Evolutionary conservation across 2,329 filamentous ascomycete species (phyloP), one percentile per base, ranked within the genome.

Genomic region (Davidsoniella eucalypti): DNA sequence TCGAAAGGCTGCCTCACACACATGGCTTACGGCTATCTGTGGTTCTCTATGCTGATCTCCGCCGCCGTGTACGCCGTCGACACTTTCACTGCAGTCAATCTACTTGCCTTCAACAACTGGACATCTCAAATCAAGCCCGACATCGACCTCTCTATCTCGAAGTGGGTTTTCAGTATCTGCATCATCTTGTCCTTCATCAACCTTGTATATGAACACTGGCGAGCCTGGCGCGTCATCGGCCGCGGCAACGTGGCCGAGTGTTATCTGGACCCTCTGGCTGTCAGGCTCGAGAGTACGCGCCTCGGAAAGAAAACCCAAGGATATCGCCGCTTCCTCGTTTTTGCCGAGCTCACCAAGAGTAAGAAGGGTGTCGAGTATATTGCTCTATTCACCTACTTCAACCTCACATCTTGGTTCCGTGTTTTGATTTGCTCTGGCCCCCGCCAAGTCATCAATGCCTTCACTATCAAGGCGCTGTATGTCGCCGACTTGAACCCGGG

Each of bases 141-240:
- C 39, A 82, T 96, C 56, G 75, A 80, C 3, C 78, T 93, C 60
- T 68, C 77, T 45, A 75, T 90, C 49, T 84, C 87, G 10, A 93
- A 92, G 67, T 95, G 88, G 87, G 88, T 98, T 62, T 98, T 96
- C 63, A 83, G 86, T 25, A 76, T 78, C 51, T 94, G 88, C 63
- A 96, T 98, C 61, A 82, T 96, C 55, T 71, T 92, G 36, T 96
- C 88, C 8, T 88, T 90, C 63, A 68, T 87, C 56, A 84, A 96
- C 56, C 73, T 93, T 25, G 71, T 68, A 14, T 92, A 83, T 59
- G 84, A 94, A 64, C 87, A 85, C 68, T 61, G 93, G 44, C 78
- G 84, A 49, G 87, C 90, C 23, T 67, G 82, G 54, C 79, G 82
- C 43, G 85, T 93, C 47, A 93, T 96, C 63, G 80, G 72, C 57